These are phyloP conservation scores for barrel medic (Medicago truncatula) DNA, from an alignment of 306 rosid genomes.

Conservation along the genomic window DNA sequence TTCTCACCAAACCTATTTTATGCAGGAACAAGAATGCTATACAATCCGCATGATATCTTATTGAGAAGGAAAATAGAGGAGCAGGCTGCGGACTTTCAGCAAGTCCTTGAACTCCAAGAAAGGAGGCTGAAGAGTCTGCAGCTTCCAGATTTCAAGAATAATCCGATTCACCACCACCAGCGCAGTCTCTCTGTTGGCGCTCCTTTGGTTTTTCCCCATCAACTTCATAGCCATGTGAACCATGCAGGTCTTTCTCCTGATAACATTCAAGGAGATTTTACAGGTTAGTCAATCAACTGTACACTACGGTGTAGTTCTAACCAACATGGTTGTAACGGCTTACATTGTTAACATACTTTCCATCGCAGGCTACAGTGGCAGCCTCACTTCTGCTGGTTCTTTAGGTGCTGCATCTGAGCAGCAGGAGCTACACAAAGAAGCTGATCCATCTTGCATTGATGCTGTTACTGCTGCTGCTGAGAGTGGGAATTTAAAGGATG, in stretches of 20 bases:
- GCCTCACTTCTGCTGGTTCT: constrained; percentile 41
- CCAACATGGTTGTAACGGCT: not conserved
- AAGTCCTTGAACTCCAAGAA: constrained; percentile 82
- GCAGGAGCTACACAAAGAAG: constrained; percentile 56
- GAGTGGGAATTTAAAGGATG: constrained; percentile 39
- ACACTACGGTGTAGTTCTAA: not conserved
- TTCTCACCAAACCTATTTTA: constrained; percentile 25
- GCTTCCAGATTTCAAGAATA: constrained; percentile 81
- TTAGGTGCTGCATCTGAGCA: constrained; percentile 46
- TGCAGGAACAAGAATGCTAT: constrained; percentile 73
- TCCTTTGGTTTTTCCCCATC: constrained; percentile 54
- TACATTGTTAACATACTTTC: constrained; percentile 28
- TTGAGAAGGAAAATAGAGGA: constrained; percentile 79
- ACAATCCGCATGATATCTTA: constrained; percentile 67
- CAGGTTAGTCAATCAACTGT: constrained; percentile 54
- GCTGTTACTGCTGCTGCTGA: constrained; percentile 49
- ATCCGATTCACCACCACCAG: constrained; percentile 68
- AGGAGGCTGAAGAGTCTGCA: constrained; percentile 83
- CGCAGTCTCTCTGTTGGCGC: constrained; percentile 80
- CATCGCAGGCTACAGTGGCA: constrained; percentile 56
- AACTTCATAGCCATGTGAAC: constrained; percentile 53
- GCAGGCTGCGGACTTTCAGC: constrained; percentile 79
- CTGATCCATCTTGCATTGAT: constrained; percentile 38
- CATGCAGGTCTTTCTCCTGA: constrained; percentile 56
- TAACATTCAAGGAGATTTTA: constrained; percentile 57